Base-by-base conservation (phyloP, 345 rosid genomes). In the Lenwebbia sp. region DNA sequence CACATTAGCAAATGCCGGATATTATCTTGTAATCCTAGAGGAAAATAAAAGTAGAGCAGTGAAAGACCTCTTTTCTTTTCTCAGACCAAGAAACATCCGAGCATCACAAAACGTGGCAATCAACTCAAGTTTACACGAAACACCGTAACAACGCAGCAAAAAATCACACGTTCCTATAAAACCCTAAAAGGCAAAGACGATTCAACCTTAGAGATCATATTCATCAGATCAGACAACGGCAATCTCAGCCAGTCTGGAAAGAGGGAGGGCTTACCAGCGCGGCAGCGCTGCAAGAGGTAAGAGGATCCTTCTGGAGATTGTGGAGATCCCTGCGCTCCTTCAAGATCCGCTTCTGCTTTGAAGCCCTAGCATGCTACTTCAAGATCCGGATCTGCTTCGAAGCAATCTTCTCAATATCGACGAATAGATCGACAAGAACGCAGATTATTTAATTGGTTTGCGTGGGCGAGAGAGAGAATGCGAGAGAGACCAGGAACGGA, bases 1-100 rank as follows among this genome's bases (percentile, higher is more conserved):
- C 89, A 88, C 85, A 82, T 75, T 49, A 83, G 58, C 85, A 62
- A 37, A 84, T 25, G 23, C 58, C 86, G 13, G 37, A 84, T 85
- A 57, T 54, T 37, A 86, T 19, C 40, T 21, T 3, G 37, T 86
- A 47, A 86, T 82, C 41, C 15, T 41, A 33, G 33, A 74, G 65
- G 47, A 55, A 53, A 55, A 41, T 11, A 14, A 81, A 82, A 86
- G 60, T 44, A 44, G 10, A 7, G 84, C 52, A 12, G 51, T 3
- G 60, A 21, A 78, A 86, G 51, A 23, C 8, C 15, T 8, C 55
- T 53, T 17, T 53, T 49, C 12, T 49, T 17, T 17, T 17, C 5
- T 53, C 22, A 14, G 55, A 58, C 57, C 10, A 3, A 54, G 25
- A 54, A 54, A 54, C 57, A 54, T 57, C 62, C 28, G 10, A 57